Evolutionary conservation across 78 protist genomes (phyloP), one percentile per base, ranked within the genome.

Genomic region (Dictyostelium capitatum): DNA sequence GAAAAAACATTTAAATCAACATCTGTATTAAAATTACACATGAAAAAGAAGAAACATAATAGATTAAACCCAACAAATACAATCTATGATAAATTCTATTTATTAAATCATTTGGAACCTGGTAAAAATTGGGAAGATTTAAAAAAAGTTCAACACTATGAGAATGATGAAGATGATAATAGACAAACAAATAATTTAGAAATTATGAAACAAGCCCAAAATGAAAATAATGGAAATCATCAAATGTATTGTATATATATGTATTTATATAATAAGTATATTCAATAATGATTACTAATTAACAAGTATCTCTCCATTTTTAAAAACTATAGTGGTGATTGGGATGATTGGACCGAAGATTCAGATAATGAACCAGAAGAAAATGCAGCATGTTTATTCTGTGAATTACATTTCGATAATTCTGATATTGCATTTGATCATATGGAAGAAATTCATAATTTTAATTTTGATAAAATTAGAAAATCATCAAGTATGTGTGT

Each of bases 41-140:
- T 93, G 96, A 82, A 87, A 51, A 93, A 93, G 83, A 93, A 93
- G 85, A 83, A 82, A 77, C 96, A 93, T 64, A 41, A 12, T 19
- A 62, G 91, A 75, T 79, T 93, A 50, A 82, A 93, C 20, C 93
- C 96, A 47, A 14, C 53, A 30, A 93, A 93, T 41, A 93, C 75
- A n/a, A 43, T 23, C 14, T 93, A 93, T 77, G 96, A 93, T 78
- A 73, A 85, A 25, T 93, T 83, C 48, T 93, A 93, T 65, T 65
- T 93, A 12, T 75, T 93, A 57, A 93, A 93, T 83, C 80, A 93
- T 43, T 41, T 93, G 51, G 96, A 83, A 47, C 69, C 96, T 9
- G 89, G 96, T 37, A 83, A 91, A 80, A 77, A 64, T 37, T 83
- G 90, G 91, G 83, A 83, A 28, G 83, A 77, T 19, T 51, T 79